These are phyloP conservation scores for Suaeda aralocaspica DNA, from an alignment of 148 eudicot genomes.

Conservation along the genomic window DNA sequence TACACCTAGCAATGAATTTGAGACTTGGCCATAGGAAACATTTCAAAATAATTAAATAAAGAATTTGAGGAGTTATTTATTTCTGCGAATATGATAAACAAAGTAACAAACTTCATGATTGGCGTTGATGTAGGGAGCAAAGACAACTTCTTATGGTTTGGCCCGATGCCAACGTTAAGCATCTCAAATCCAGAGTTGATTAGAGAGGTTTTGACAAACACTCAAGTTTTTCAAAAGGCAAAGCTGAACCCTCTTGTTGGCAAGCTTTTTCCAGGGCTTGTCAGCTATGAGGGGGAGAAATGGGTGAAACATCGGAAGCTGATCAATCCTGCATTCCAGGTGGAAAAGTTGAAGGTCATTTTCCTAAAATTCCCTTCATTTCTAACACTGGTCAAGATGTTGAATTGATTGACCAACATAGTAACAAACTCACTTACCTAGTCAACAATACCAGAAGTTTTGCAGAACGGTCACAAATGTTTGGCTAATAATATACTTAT, in stretches of 20 bases:
- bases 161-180: constrained; percentile 5
- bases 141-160: constrained; percentile 9
- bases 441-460: no score
- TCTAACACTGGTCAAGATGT: not conserved
- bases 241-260: not conserved
- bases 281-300: constrained; percentile 17
- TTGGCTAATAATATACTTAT: not conserved
- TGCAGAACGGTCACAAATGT: not conserved
- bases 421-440: no score
- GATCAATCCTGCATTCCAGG: constrained; percentile 25
- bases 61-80: no score
- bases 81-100: no score
- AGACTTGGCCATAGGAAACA: no score
- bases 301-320: constrained; percentile 24
- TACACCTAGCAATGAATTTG: no score
- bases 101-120: no score
- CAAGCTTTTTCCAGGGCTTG: constrained; percentile 20
- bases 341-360: constrained; percentile 25
- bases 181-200: constrained; percentile 21
- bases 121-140: constrained; percentile 9
- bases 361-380: not conserved
- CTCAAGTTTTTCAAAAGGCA: not conserved
- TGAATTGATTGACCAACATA: no score
- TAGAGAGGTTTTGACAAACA: constrained; percentile 20
- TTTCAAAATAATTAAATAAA: no score